Conservation (phyloP, 2,329 filamentous ascomycete genomes). For the Colletotrichum filicis region DNA sequence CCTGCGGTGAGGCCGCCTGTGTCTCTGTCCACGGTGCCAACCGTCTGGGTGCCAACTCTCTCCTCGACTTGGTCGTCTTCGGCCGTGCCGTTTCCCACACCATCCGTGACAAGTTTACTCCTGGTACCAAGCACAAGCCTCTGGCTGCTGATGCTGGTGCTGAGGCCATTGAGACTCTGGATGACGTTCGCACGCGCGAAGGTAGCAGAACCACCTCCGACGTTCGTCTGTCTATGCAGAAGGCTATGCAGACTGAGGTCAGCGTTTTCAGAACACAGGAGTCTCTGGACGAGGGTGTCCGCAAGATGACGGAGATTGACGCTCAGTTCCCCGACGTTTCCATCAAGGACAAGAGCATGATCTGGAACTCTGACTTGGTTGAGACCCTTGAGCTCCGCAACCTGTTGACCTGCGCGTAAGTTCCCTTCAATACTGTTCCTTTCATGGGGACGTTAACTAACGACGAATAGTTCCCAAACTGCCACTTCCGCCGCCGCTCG, state of each 20-base stretch:
- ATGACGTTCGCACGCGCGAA: conserved; percentile 84
- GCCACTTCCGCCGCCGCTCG: conserved; percentile 90
- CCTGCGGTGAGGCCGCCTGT: conserved; percentile 96
- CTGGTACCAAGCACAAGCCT: conserved; percentile 82
- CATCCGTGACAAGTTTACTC: conserved; percentile 92
- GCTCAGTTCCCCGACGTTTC: conserved; percentile 82
- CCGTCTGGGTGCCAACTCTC: conserved; percentile 96
- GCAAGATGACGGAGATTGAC: conserved; percentile 88
- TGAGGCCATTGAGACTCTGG: conserved; percentile 86
- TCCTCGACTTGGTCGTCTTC: conserved; percentile 97
- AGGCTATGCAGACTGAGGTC: conserved; percentile 97
- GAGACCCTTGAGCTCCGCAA: conserved; percentile 97
- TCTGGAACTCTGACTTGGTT: conserved; percentile 98
- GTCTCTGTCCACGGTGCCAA: conserved; percentile 99
- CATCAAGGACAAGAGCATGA: conserved; percentile 99
- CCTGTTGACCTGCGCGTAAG: conserved; percentile 94
- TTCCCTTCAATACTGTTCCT: conserved; percentile 44
- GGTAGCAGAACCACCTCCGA: conserved; percentile 90
- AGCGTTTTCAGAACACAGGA: conserved; percentile 96
- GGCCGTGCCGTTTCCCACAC: conserved; percentile 97
- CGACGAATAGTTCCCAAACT: conserved; percentile 78
- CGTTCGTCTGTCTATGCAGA: conserved; percentile 93
- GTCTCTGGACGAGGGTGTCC: conserved; percentile 91
- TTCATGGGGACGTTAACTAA: conserved; percentile 5
- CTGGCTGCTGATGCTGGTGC: conserved; percentile 88